Base-by-base conservation (phyloP, 441 rosid genomes). In the Isatis lusitanica region DNA sequence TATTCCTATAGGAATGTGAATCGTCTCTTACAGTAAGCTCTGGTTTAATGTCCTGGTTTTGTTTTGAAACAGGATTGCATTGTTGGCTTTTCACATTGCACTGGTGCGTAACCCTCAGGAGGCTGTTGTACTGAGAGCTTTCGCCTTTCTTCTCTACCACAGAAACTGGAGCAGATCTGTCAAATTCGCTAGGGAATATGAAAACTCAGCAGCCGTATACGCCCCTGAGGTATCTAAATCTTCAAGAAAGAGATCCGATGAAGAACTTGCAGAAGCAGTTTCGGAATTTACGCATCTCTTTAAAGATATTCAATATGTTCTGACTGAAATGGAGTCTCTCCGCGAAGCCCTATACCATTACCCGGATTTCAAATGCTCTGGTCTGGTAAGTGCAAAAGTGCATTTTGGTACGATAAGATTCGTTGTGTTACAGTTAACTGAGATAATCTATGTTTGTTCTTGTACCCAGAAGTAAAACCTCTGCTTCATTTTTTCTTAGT, bases 11-110 rank as follows among this genome's bases (percentile, higher is more conserved):
- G 28, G 28, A 3, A 26, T 26, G 28, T 59, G 31, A 38, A 58
- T 33, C 70, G 63, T 50, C 38, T 50, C 52, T 59, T 51, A 21
- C 50, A 21, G 3, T 28, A 12, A 59, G 69, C 12, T 72, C 48
- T 63, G 61, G 21, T 60, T 55, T 38, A 39, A 68, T 68, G 71
- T 57, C 58, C 17, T 66, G 48, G 60, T 66, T 58, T n/a, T 38
- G 70, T 35, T 70, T 59, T 74, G 44, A 42, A 31, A 79, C 86
- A 93, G 99, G 99, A 73, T 93, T 83, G 92, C 91, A 72, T 78
- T 96, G 46, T 80, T 96, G 81, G 92, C 93, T 24, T 90, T 93
- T 83, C 98, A 93, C 84, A 88, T 70, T 39, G 91, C 99, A 79
- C 76, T 96, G 71, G 89, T 88, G 66, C 78, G 82, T 52, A 75